Conservation (phyloP, 164 flowering plant species). For the Nymphaea thermarum region DNA sequence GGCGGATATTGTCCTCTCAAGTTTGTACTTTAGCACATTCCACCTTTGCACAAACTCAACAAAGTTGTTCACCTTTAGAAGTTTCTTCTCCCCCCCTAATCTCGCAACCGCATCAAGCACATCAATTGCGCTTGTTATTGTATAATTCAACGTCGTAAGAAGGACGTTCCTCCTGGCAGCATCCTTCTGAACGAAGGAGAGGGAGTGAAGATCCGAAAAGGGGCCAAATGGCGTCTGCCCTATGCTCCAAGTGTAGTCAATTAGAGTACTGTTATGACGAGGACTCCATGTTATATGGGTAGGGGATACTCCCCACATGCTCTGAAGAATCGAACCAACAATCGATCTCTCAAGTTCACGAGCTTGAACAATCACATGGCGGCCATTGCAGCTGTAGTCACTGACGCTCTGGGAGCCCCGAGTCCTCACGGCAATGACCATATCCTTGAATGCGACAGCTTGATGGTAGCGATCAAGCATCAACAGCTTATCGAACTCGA, state of each 20-base stretch:
- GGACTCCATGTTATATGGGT: constrained; percentile 91
- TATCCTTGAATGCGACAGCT: constrained; percentile 80
- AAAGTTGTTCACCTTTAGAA: constrained; percentile 40
- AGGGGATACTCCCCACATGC: constrained; percentile 98
- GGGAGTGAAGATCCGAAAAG: constrained; percentile 58
- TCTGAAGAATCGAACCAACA: constrained; percentile 86
- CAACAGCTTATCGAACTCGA: constrained; percentile 48
- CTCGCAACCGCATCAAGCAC: constrained; percentile 60
- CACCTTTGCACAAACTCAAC: constrained; percentile 73
- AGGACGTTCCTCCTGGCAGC: constrained; percentile 87
- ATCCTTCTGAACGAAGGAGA: constrained; percentile 93
- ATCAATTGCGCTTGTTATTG: constrained; percentile 66
- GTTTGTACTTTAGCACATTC: constrained; percentile 80
- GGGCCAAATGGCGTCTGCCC: constrained; percentile 99
- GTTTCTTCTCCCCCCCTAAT: constrained; percentile 72
- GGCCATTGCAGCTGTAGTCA: constrained; percentile 92
- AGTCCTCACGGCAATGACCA: constrained; percentile 95
- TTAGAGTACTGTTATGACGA: constrained; percentile 59
- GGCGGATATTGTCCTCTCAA: constrained; percentile 73
- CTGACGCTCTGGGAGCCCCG: constrained; percentile 82
- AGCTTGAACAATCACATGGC: constrained; percentile 73
- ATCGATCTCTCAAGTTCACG: constrained; percentile 82
- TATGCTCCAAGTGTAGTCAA: constrained; percentile 95
- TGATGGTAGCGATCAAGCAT: constrained; percentile 91
- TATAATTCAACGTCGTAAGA: constrained; percentile 65